Evolutionary conservation across 2,329 filamentous ascomycete genomes (phyloP).

Genomic region (Sclerotiophoma versabilis): DNA sequence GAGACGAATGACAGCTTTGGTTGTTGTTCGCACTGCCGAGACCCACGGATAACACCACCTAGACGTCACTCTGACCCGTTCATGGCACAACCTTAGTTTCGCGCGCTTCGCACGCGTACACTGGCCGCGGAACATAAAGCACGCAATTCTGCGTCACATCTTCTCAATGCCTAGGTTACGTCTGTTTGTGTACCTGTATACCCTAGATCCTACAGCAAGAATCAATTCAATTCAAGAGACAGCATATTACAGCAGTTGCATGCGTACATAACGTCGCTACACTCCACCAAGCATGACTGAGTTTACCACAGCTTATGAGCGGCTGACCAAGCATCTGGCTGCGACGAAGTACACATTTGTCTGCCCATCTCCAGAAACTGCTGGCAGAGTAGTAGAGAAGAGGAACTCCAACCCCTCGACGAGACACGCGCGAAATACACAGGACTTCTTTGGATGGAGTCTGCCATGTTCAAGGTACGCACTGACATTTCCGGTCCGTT

Average conservation of each 20-base stretch:
- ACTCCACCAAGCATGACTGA: conserved; percentile 17
- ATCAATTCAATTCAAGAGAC: not conserved
- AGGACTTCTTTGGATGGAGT: conserved; percentile 36
- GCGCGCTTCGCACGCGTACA: not conserved
- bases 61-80: conserved; percentile 30
- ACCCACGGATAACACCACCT: conserved; percentile 3
- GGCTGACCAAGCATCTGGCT: conserved; percentile 24
- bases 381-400: conserved; percentile 28
- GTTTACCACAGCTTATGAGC: conserved; percentile 15
- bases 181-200: not conserved
- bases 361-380: conserved; percentile 32
- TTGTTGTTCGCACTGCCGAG: conserved; percentile 10
- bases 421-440: conserved; percentile 24
- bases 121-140: conserved; percentile 7
- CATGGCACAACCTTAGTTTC: conserved; percentile 2
- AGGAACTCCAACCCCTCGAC: conserved; percentile 17
- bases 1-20: conserved; percentile 2
- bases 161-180: conserved; percentile 2
- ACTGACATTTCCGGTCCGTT: not conserved
- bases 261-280: not conserved
- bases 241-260: not conserved
- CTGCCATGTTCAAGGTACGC: conserved; percentile 28
- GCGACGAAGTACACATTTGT: conserved; percentile 24
- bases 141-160: conserved; percentile 6
- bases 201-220: not conserved